Conservation (phyloP, 1,139 yeast genomes). For the Yamadazyma dushanensis region DNA sequence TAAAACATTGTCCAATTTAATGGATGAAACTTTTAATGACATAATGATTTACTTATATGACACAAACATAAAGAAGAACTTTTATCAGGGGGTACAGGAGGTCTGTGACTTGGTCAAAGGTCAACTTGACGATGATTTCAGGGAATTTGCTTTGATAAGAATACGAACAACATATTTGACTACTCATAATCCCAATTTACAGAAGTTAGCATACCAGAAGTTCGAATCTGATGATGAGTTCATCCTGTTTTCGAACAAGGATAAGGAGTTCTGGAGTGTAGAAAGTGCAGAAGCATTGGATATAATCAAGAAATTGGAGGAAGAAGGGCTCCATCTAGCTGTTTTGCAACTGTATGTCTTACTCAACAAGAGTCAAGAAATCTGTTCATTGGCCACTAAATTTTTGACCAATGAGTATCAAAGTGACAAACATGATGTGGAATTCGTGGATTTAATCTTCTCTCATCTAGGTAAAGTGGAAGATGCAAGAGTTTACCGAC, state of each 20-base stretch:
- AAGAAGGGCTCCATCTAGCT: conserved; percentile 10
- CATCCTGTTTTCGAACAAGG: conserved; percentile 14
- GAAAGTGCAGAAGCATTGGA: conserved; percentile 6
- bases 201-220: conserved; percentile 12
- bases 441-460: conserved; percentile 16
- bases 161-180: conserved; percentile 9
- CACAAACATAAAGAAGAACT: background rate
- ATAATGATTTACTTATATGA: conserved; percentile 7
- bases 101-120: conserved; percentile 9
- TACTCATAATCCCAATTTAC: conserved; percentile 10
- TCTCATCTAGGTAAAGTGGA: conserved; percentile 18
- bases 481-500: conserved; percentile 23
- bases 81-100: conserved; percentile 1
- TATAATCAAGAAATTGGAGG: conserved; percentile 9
- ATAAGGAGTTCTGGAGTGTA: conserved; percentile 15
- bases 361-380: conserved; percentile 14
- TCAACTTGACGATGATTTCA: conserved; percentile 10
- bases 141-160: conserved; percentile 9
- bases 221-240: conserved; percentile 11
- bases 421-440: conserved; percentile 5
- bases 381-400: conserved; percentile 15
- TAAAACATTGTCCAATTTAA: background rate
- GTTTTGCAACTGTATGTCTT: conserved; percentile 14
- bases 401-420: conserved; percentile 12
- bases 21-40: conserved; percentile 5